Evolutionary conservation across 148 eudicot species (phyloP), one percentile per base, ranked within the genome.

Genomic region (Tetragonia tetragonoides): DNA sequence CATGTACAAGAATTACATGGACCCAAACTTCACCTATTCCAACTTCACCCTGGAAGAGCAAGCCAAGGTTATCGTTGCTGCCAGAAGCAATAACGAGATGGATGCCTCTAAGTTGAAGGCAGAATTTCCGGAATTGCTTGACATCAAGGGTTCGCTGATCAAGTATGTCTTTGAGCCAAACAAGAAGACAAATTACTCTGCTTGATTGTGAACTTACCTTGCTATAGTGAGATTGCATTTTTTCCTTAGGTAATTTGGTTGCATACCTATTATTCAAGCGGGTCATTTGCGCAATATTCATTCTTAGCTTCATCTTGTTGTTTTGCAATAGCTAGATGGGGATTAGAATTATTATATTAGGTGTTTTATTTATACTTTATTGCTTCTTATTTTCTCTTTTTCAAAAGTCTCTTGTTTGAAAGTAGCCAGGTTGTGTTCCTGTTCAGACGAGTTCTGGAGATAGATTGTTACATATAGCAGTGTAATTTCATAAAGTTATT

Each of bases 11-110:
- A 80, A 85, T n/a, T 85, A 83, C 82, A 83, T 85, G 9, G 87
- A 92, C 75, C 92, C 94, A 16, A 75, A 24, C 24, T 92, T 84
- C 81, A 86, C 75, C 49, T 92, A 88, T 88, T 65, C 80, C 9
- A 92, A 92, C 82, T 92, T 92, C 89, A 92, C 89, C 15, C 82
- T 92, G 10, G 97, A 90, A 73, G 97, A 90, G 87, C 97, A 92
- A 83, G 94, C 94, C 41, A 89, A 90, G 87, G 97, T 92, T 70
- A 87, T 90, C 18, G 90, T 92, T 41, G 97, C 97, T 15, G 82
- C 91, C 20, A 83, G 97, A 70, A 89, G 94, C 79, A 92, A 92
- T 76, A 90, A 90, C 18, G 92, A 90, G 82, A 80, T 90, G 92
- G 97, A 90, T 34, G 91, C 89, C 39, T 85, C 92, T 54, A 90